phyloP scores from a whole-genome alignment of 1,139 yeast species.

The Debaryomyces udenii region DNA sequence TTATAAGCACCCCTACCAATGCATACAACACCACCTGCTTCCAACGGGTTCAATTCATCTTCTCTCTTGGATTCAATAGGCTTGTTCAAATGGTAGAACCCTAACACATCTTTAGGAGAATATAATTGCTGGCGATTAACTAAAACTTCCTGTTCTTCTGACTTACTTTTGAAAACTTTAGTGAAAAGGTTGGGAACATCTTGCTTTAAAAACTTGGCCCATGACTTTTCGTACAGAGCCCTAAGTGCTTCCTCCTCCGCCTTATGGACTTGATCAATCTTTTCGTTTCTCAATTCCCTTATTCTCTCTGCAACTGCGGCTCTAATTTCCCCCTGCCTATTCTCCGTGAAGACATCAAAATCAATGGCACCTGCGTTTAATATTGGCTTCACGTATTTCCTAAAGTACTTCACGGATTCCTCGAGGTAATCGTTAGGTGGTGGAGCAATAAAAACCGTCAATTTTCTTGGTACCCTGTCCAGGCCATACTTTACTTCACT shows the following conservation, averaged over 20 bases:
- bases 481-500: conserved; percentile 43
- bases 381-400: conserved; percentile 83
- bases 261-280: conserved; percentile 17
- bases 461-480: conserved; percentile 64
- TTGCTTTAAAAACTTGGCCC: conserved; percentile 21
- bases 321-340: conserved; percentile 89
- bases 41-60: conserved; percentile 45
- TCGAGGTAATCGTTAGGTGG: conserved; percentile 94
- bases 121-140: conserved; percentile 42
- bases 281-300: conserved; percentile 62
- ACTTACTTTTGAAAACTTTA: conserved; percentile 13
- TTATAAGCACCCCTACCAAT: conserved; percentile 95
- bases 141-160: conserved; percentile 24
- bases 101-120: conserved; percentile 58
- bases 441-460: conserved; percentile 87
- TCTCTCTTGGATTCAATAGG: conserved; percentile 45
- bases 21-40: conserved; percentile 86
- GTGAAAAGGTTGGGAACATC: conserved; percentile 14
- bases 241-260: conserved; percentile 15
- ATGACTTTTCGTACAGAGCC: conserved; percentile 23
- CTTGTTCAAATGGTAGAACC: conserved; percentile 50
- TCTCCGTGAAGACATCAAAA: conserved; percentile 72
- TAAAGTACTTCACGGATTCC: conserved; percentile 71
- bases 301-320: conserved; percentile 80
- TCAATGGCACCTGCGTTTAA: conserved; percentile 87